Evolutionary conservation across 2,329 filamentous ascomycete genomes (phyloP).

Genomic region (Rhexocercosporidium sp.): DNA sequence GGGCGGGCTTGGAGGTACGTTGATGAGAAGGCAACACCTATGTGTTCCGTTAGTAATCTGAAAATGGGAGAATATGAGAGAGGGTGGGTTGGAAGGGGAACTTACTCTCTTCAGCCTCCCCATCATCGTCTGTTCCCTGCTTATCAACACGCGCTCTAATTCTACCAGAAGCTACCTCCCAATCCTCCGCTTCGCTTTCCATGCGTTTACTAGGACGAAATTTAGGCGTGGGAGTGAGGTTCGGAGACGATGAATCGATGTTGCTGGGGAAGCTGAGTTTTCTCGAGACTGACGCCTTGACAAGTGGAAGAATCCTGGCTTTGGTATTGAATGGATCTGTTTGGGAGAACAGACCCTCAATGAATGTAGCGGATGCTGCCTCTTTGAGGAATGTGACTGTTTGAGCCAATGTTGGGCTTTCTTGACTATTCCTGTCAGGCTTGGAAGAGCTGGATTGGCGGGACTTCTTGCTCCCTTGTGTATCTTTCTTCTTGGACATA

Average conservation of each 20-base stretch:
- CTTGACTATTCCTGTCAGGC: not conserved
- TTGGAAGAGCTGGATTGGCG: not conserved
- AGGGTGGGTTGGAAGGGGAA: not conserved
- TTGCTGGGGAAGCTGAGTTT: not conserved
- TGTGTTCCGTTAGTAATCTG: not conserved
- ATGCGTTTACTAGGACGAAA: not conserved
- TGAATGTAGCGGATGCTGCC: not conserved
- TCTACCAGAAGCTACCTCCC: conserved; percentile 30
- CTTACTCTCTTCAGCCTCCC: conserved; percentile 32
- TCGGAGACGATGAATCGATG: not conserved
- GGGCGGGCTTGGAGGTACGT: conserved; percentile 23
- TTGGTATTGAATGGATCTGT: not conserved
- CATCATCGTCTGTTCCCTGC: conserved; percentile 20
- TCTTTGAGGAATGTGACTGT: not conserved
- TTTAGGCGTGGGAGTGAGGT: not conserved
- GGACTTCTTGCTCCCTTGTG: not conserved
- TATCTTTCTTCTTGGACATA: not conserved
- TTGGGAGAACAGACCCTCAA: not conserved
- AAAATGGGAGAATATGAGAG: not conserved
- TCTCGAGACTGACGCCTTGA: not conserved
- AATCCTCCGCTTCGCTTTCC: conserved; percentile 17
- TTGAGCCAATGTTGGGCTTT: not conserved
- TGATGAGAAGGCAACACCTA: conserved; percentile 36
- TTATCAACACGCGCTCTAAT: conserved; percentile 20
- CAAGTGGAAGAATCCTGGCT: not conserved